Evolutionary conservation across 2,329 filamentous ascomycete species (phyloP).

Genomic region (Claviceps purpurea): DNA sequence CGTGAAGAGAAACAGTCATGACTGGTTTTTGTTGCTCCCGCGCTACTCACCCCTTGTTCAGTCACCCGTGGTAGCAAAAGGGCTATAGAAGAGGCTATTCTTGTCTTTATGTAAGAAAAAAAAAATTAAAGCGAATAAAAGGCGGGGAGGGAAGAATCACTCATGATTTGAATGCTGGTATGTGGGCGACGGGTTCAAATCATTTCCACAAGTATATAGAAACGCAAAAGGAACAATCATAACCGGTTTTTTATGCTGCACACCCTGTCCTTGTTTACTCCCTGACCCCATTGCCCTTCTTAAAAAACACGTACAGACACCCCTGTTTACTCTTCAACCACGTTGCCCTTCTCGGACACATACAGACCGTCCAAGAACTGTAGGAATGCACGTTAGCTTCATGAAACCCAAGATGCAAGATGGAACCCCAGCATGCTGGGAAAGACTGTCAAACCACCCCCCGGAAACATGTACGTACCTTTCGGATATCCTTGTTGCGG

Average conservation of each 20-base stretch:
- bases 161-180: too few species aligned
- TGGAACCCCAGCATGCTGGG: too few species aligned
- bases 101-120: too few species aligned
- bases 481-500: slow-evolving; percentile 99
- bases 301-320: slow-evolving; percentile 66
- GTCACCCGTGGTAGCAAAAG: too few species aligned
- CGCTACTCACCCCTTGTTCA: too few species aligned
- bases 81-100: too few species aligned
- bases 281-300: slow-evolving; percentile 89
- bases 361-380: slow-evolving; percentile 99
- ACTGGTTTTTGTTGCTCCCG: too few species aligned
- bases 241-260: slow-evolving; percentile 22
- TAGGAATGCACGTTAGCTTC: slow-evolving; percentile 10
- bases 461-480: slow-evolving; percentile 40
- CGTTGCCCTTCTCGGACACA: slow-evolving; percentile 97
- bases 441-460: too few species aligned
- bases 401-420: neutral
- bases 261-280: slow-evolving; percentile 28
- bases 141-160: too few species aligned
- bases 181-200: too few species aligned
- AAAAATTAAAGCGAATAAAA: too few species aligned
- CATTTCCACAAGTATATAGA: slow-evolving; percentile 18
- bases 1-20: too few species aligned
- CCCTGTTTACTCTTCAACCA: slow-evolving; percentile 50
- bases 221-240: slow-evolving; percentile 40